A percentile compares a stretch with the other conserved stretches of the same genome.
Evolutionary conservation across 257 asterid species (phyloP).

Genomic region (Solanum lignicaule): DNA sequence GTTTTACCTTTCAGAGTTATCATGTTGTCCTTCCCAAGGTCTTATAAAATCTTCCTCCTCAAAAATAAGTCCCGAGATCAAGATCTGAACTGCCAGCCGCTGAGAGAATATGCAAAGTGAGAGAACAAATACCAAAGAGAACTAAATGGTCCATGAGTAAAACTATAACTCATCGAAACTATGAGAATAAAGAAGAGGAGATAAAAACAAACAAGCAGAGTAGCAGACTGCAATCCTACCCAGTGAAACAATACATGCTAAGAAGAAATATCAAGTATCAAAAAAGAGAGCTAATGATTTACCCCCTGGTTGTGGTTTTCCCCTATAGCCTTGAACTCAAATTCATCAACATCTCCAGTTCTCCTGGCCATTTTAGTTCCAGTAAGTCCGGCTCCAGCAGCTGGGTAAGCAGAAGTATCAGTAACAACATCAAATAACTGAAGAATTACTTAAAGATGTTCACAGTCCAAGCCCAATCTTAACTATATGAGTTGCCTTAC

Average conservation of each 20-base stretch:
- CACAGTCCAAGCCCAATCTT: background rate
- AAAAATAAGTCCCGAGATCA: constrained; percentile 77
- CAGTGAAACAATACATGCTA: constrained; percentile 8
- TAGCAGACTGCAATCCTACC: background rate
- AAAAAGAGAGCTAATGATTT: constrained; percentile 14
- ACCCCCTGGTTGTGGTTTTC: constrained; percentile 96
- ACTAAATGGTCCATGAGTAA: background rate
- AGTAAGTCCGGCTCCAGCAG: constrained; percentile 99
- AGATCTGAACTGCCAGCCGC: constrained; percentile 87
- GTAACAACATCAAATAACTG: background rate
- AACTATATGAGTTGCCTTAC: background rate
- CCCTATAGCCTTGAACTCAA: constrained; percentile 81
- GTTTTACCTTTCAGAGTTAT: constrained; percentile 70
- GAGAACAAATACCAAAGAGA: background rate
- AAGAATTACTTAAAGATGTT: background rate
- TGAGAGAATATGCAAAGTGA: constrained; percentile 19
- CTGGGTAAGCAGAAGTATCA: constrained; percentile 24
- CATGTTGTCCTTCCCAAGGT: constrained; percentile 77
- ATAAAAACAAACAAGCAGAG: background rate
- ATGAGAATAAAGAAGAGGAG: background rate
- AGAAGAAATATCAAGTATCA: background rate
- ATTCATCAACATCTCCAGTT: constrained; percentile 89
- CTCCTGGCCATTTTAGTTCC: constrained; percentile 92
- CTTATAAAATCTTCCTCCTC: constrained; percentile 74
- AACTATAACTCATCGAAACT: background rate